These are phyloP conservation scores for Monosporozyma solicola DNA, from an alignment of 805 yeast species.

Conservation along the genomic window DNA sequence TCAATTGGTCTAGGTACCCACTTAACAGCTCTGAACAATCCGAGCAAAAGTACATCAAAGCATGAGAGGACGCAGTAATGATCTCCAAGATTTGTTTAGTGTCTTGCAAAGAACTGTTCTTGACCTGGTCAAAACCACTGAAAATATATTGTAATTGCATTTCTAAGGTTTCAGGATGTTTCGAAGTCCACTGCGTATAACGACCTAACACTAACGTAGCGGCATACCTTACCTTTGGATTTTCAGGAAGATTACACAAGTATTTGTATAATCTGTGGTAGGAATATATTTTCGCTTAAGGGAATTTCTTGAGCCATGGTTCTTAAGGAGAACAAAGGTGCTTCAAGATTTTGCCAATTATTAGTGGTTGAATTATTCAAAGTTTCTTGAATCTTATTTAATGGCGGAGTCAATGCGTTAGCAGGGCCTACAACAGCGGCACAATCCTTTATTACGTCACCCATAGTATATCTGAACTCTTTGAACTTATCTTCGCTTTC, in stretches of 20 bases:
- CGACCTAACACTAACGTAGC: slow-evolving; percentile 92
- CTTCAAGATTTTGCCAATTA: slow-evolving; percentile 82
- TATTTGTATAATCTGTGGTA: slow-evolving; percentile 52
- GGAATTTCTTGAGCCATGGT: slow-evolving; percentile 92
- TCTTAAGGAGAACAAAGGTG: slow-evolving; percentile 80
- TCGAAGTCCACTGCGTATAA: slow-evolving; percentile 89
- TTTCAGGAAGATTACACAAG: slow-evolving; percentile 70
- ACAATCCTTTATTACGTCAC: slow-evolving; percentile 94
- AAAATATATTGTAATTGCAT: slow-evolving; percentile 78
- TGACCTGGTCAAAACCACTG: slow-evolving; percentile 46
- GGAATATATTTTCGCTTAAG: slow-evolving; percentile 48
- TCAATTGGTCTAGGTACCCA: slow-evolving; percentile 63
- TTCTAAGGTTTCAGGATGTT: slow-evolving; percentile 75
- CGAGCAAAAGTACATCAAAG: slow-evolving; percentile 88
- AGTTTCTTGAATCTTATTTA: slow-evolving; percentile 42
- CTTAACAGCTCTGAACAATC: slow-evolving; percentile 70
- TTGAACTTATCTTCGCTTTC: slow-evolving; percentile 89
- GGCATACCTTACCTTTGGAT: slow-evolving; percentile 81
- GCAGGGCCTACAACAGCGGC: slow-evolving; percentile 81
- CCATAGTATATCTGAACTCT: slow-evolving; percentile 93
- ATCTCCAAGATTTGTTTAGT: slow-evolving; percentile 34
- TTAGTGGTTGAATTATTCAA: slow-evolving; percentile 19
- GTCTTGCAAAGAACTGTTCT: slow-evolving; percentile 9
- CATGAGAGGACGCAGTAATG: slow-evolving; percentile 81
- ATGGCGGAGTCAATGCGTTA: slow-evolving; percentile 63